Base-by-base conservation (phyloP, 805 yeast genomes). In the Metschnikowia shivogae region DNA sequence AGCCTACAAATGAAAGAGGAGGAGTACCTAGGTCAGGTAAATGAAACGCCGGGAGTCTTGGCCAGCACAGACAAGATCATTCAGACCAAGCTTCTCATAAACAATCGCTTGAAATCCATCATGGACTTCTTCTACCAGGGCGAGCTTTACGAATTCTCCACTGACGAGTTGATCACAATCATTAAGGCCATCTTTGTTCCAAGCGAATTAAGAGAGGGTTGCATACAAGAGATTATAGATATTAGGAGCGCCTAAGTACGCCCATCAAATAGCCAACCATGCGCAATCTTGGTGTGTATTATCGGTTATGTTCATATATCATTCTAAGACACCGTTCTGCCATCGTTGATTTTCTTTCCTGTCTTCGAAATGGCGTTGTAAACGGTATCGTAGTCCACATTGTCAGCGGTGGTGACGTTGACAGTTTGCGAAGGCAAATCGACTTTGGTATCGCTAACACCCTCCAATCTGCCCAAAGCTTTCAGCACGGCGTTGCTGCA, bases 401-500 rank as follows among this genome's bases (percentile, higher is more conserved):
- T 55, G 29, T 69, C 68, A 12, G 65, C 67, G 8, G 93, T 78
- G 45, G 73, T 72, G 35, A 92, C 96, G 58, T 81, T 84, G 8
- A 92, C 99, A 1, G 83, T 70, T 70, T 92, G 97, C 26, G 80
- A 68, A 42, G 85, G 90, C 39, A 93, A 74, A 2, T 95, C 84
- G 46, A 90, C 82, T 46, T 85, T 84, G 19, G 83, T 73, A 35
- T 78, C 72, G 39, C 82, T 74, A 39, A 92, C 93, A 3, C 96
- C 97, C 36, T 80, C 82, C 36, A 86, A 72, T 53, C 75, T 80
- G 35, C 71, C 74, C 45, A 89, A 75, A 1, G 82, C 97, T 57
- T 86, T 80, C 64, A 81, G 79, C 39, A 92, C 86, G 6, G 98
- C 97, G 46, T 77, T 80, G 19, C 95, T 85, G 67, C 99, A 92